A percentile compares a stretch with the other conserved stretches of the same genome.
Conservation (phyloP, 164 flowering plant genomes). For the Amborella trichopoda region DNA sequence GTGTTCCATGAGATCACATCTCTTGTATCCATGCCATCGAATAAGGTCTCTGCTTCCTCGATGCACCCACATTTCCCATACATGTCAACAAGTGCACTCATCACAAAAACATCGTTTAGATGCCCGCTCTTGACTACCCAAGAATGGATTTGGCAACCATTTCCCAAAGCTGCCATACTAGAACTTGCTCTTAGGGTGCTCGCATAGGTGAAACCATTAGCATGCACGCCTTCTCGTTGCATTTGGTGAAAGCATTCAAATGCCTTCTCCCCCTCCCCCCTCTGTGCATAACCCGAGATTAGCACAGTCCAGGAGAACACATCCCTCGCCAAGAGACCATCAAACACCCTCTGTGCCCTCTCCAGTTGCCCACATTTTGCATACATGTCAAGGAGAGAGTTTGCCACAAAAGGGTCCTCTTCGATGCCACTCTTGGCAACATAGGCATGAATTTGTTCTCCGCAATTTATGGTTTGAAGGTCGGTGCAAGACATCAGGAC, state of each 20-base stretch:
- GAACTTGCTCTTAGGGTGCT: constrained; percentile 40
- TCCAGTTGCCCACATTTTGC: constrained; percentile 22
- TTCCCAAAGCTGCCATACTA: constrained; percentile 24
- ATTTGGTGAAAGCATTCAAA: constrained; percentile 25
- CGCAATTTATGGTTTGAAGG: constrained; percentile 9
- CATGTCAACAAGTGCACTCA: constrained; percentile 41
- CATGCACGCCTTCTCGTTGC: constrained; percentile 33
- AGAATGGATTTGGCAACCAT: constrained; percentile 38
- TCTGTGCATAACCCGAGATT: constrained; percentile 26
- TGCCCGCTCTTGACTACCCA: constrained; percentile 27
- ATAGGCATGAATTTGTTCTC: constrained; percentile 28
- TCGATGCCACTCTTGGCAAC: constrained; percentile 17
- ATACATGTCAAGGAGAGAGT: constrained; percentile 32
- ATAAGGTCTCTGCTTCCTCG: constrained; percentile 32
- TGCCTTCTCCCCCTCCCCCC: constrained; percentile 33
- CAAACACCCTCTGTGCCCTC: constrained; percentile 14
- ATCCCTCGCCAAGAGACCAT: constrained; percentile 17
- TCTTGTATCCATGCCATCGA: constrained; percentile 13
- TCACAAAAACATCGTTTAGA: constrained; percentile 24
- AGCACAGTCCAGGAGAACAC: constrained; percentile 29
- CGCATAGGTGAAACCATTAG: constrained; percentile 41
- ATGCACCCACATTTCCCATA: constrained; percentile 40
- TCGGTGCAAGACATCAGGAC: constrained; percentile 22
- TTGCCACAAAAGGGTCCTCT: constrained; percentile 21
- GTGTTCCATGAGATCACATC: constrained; percentile 44